Evolutionary conservation across 176 grass and related monocot species (phyloP).

Genomic region (Bolboschoenus planiculmis): DNA sequence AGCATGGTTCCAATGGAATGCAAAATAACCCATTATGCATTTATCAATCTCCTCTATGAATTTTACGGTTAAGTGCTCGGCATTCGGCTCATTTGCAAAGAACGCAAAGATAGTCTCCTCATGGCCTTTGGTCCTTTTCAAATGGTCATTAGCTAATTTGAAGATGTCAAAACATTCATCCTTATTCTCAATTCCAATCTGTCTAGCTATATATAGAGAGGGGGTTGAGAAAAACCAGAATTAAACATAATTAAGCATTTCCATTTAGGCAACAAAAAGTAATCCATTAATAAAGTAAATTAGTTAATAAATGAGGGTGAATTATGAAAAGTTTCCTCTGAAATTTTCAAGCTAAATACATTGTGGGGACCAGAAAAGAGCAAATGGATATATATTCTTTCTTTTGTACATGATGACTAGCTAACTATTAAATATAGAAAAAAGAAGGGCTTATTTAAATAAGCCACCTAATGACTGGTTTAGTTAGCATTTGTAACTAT

Average conservation of each 20-base stretch:
- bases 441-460: background rate
- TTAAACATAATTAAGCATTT: too few relatives aligned
- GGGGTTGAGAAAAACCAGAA: background rate
- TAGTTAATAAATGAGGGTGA: background rate
- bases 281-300: background rate
- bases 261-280: background rate
- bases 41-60: constrained; percentile 81
- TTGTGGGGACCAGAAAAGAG: background rate
- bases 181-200: constrained; percentile 55
- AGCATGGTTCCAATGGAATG: constrained; percentile 80
- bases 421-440: background rate
- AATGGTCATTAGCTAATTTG: constrained; percentile 50
- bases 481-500: background rate
- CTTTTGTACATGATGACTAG: background rate
- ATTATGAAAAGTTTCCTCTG: background rate
- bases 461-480: background rate
- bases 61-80: constrained; percentile 53
- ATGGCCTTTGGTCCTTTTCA: constrained; percentile 52
- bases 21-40: constrained; percentile 92
- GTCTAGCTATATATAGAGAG: constrained; percentile 50
- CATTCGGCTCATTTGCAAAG: constrained; percentile 61
- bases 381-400: background rate
- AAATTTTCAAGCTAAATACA: background rate
- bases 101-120: constrained; percentile 70
- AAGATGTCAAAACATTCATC: constrained; percentile 63